These are phyloP conservation scores for Dothidotthia symphoricarpi DNA, from an alignment of 2,329 filamentous ascomycete genomes.

Conservation along the genomic window DNA sequence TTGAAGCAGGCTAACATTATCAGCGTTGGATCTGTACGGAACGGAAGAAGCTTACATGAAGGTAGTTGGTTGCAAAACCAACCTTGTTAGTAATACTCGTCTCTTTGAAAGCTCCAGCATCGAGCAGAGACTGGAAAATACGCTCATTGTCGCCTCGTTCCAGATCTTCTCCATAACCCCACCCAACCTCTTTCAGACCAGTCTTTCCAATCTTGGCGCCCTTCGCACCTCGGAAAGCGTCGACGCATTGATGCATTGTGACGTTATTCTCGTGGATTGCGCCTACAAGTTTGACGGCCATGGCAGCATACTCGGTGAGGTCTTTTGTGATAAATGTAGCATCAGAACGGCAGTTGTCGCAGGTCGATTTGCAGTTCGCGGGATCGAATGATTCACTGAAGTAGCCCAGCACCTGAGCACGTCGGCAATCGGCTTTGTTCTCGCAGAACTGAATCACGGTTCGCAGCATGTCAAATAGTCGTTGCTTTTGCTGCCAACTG, in stretches of 20 bases:
- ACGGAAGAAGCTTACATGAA: slow-evolving; percentile 53
- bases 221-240: slow-evolving; percentile 73
- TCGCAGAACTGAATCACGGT: slow-evolving; percentile 86
- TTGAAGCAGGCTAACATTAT: slow-evolving; percentile 43
- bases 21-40: slow-evolving; percentile 7
- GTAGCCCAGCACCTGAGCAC: slow-evolving; percentile 86
- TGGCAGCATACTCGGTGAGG: slow-evolving; percentile 70
- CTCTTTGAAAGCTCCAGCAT: slow-evolving; percentile 72
- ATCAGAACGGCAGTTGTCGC: slow-evolving; percentile 84
- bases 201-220: slow-evolving; percentile 59
- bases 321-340: slow-evolving; percentile 70
- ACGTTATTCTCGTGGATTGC: slow-evolving; percentile 59
- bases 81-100: slow-evolving; percentile 62
- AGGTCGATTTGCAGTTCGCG: slow-evolving; percentile 69
- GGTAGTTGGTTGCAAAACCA: slow-evolving; percentile 73
- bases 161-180: slow-evolving; percentile 66
- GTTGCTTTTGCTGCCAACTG: slow-evolving; percentile 73
- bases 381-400: slow-evolving; percentile 82
- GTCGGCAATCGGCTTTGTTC: slow-evolving; percentile 81
- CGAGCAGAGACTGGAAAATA: slow-evolving; percentile 73
- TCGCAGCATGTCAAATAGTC: slow-evolving; percentile 81
- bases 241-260: slow-evolving; percentile 71
- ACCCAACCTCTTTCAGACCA: slow-evolving; percentile 53
- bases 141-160: slow-evolving; percentile 77
- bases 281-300: slow-evolving; percentile 67